A percentile compares a stretch with the other conserved stretches of the same genome.
Conservation (phyloP, 2,329 filamentous ascomycete genomes). For the Ascochyta lentis region DNA sequence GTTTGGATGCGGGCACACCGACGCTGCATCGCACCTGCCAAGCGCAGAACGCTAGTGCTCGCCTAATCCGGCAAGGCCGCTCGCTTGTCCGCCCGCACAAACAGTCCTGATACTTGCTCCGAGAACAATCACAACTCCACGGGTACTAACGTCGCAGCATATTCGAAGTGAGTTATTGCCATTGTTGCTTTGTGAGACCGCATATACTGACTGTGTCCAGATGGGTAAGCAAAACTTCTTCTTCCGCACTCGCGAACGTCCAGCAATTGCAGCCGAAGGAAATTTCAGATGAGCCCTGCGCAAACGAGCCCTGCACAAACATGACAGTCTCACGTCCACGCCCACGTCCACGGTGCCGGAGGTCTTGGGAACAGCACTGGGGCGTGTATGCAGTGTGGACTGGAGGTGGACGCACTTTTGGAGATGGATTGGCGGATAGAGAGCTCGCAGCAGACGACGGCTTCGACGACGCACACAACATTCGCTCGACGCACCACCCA, state of each 20-base stretch:
- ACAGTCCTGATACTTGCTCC: constrained; percentile 14
- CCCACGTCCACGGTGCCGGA: background rate
- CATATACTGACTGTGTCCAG: constrained; percentile 52
- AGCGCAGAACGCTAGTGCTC: constrained; percentile 2
- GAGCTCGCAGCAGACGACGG: background rate
- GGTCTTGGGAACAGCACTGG: background rate
- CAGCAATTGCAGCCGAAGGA: constrained; percentile 45
- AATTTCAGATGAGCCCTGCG: constrained; percentile 28
- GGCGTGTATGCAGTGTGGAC: background rate
- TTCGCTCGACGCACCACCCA: background rate
- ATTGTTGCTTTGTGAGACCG: constrained; percentile 7
- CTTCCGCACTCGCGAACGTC: constrained; percentile 27
- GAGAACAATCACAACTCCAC: constrained; percentile 42
- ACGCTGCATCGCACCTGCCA: constrained; percentile 13
- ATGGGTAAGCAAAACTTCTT: constrained; percentile 64
- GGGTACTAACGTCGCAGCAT: constrained; percentile 56
- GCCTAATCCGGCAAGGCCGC: constrained; percentile 27
- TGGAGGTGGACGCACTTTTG: background rate
- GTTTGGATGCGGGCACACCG: constrained; percentile 6
- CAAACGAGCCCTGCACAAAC: constrained; percentile 15
- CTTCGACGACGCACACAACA: background rate
- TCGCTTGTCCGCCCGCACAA: constrained; percentile 29
- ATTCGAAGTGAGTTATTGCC: constrained; percentile 58
- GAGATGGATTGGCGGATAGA: background rate
- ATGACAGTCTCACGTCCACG: constrained; percentile 4